Base-by-base conservation (phyloP, 805 yeast genomes). In the Lipomyces spencermartinsiae region DNA sequence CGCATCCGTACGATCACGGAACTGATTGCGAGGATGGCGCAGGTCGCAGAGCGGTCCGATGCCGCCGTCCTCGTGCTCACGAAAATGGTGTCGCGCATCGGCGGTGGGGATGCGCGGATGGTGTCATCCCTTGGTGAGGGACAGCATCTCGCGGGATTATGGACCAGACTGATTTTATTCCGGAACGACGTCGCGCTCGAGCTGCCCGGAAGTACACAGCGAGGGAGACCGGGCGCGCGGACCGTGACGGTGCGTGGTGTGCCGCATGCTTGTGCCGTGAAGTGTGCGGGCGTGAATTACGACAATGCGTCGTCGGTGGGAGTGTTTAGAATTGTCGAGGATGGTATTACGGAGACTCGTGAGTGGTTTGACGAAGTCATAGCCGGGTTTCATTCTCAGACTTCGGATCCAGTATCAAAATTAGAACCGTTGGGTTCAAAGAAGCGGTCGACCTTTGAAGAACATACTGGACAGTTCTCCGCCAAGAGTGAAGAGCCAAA, bases 241-340 rank as follows among this genome's bases (percentile, higher is more conserved):
- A 4, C 46, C 3, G 49, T 49, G 34, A 37, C 46, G 12, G 64
- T 61, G 2, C 51, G 63, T 7, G 71, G 70, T 2, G 69, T 68
- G 19, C 70, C 71, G 16, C 71, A 68, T 58, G 70, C 67, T 12
- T 60, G 67, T 22, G 67, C 63, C 6, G 60, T 63, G 7, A 62
- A 61, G 37, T 67, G 69, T 56, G 65, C 68, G 6, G 70, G 70
- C 7, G 71, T 68, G 39, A 63, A 53, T 34, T 66, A 66, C 55
- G 62, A 67, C 8, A 34, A 53, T 29, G 61, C 68, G 7, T 37
- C 67, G 29, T 43, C 57, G 12, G 37, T 66, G 8, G 64, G 59
- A 4, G 43, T 64, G 14, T 68, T 68, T 63, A 25, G 43, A 19
- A 68, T 66, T n/a, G 61, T 59, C 8, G 57, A 58, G 7, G 31